A percentile compares a stretch with the other conserved stretches of the same genome.
These are phyloP conservation scores for Fusarium multiceps DNA, from an alignment of 2,329 filamentous ascomycete species.

Conservation along the genomic window DNA sequence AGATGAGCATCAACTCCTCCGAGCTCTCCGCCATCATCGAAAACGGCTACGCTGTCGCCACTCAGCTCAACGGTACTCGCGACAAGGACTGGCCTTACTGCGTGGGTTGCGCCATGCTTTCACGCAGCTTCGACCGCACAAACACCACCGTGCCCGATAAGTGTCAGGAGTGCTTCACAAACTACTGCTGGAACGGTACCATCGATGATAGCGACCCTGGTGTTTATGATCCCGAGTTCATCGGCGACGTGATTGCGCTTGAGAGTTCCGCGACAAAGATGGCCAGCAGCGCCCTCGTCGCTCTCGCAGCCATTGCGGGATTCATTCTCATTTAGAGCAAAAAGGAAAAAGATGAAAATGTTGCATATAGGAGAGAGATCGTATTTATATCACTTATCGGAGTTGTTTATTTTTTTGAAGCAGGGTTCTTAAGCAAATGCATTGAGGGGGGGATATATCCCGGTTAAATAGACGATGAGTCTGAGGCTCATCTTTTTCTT, in stretches of 20 bases:
- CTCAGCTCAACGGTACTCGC: slow-evolving; percentile 81
- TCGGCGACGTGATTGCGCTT: slow-evolving; percentile 43
- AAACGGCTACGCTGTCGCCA: slow-evolving; percentile 88
- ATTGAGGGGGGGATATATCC: slow-evolving; percentile 13
- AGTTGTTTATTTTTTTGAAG: slow-evolving; percentile 33
- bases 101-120: slow-evolving; percentile 87
- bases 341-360: not conserved
- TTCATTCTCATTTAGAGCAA: slow-evolving; percentile 37
- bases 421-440: slow-evolving; percentile 28
- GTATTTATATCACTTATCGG: slow-evolving; percentile 12
- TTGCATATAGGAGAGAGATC: slow-evolving; percentile 7
- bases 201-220: slow-evolving; percentile 51
- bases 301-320: slow-evolving; percentile 32
- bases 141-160: slow-evolving; percentile 73
- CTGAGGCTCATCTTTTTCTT: slow-evolving; percentile 20
- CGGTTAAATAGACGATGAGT: slow-evolving; percentile 27
- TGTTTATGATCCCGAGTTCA: slow-evolving; percentile 47
- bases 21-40: slow-evolving; percentile 83
- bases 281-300: slow-evolving; percentile 27
- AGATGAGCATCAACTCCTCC: slow-evolving; percentile 69
- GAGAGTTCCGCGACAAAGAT: slow-evolving; percentile 39
- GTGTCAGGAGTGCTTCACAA: slow-evolving; percentile 80
- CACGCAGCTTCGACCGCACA: slow-evolving; percentile 79
- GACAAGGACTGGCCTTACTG: slow-evolving; percentile 83
- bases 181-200: slow-evolving; percentile 96